Evolutionary conservation across 78 protist species (phyloP).

Genomic region (Neovahlkampfia damariscottae): DNA sequence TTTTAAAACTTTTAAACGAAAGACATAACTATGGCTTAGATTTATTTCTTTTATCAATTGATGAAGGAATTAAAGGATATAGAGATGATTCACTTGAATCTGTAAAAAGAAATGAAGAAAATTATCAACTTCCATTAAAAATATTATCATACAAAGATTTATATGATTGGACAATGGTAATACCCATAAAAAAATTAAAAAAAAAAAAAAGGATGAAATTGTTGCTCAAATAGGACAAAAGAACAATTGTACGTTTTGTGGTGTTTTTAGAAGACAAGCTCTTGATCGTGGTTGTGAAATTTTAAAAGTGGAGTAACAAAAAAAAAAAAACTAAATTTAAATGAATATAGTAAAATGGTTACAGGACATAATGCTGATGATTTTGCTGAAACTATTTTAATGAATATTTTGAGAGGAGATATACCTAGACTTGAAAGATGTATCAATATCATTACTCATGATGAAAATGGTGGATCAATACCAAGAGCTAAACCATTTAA

Average conservation of each 20-base stretch:
- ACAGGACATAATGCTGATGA: slow-evolving; percentile 92
- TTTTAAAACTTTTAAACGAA: slow-evolving; percentile 48
- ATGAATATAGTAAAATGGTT: slow-evolving; percentile 59
- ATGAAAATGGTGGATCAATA: slow-evolving; percentile 18
- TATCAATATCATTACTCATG: slow-evolving; percentile 48
- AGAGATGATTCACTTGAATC: slow-evolving; percentile 85
- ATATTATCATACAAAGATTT: slow-evolving; percentile 71
- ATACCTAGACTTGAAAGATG: slow-evolving; percentile 63
- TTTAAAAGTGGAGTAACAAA: slow-evolving; percentile 41
- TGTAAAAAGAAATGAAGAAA: slow-evolving; percentile 55
- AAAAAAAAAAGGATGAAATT: too few species aligned
- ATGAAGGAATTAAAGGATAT: slow-evolving; percentile 92
- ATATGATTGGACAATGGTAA: slow-evolving; percentile 88
- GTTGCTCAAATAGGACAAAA: slow-evolving; percentile 50
- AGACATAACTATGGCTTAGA: slow-evolving; percentile 66
- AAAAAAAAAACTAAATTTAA: too few species aligned
- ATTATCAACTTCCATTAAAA: slow-evolving; percentile 59
- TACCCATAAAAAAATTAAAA: too few species aligned
- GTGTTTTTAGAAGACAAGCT: slow-evolving; percentile 85
- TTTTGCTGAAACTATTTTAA: slow-evolving; percentile 78
- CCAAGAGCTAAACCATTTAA: slow-evolving; percentile 81
- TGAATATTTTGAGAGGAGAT: slow-evolving; percentile 80
- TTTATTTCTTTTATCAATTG: slow-evolving; percentile 67
- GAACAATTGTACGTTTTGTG: slow-evolving; percentile 81
- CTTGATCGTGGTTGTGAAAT: slow-evolving; percentile 71